Percentiles rank a stretch among this genome's conserved stretches.
Conservation (phyloP, 495 filamentous ascomycete species). For the Penicillium lividum region DNA sequence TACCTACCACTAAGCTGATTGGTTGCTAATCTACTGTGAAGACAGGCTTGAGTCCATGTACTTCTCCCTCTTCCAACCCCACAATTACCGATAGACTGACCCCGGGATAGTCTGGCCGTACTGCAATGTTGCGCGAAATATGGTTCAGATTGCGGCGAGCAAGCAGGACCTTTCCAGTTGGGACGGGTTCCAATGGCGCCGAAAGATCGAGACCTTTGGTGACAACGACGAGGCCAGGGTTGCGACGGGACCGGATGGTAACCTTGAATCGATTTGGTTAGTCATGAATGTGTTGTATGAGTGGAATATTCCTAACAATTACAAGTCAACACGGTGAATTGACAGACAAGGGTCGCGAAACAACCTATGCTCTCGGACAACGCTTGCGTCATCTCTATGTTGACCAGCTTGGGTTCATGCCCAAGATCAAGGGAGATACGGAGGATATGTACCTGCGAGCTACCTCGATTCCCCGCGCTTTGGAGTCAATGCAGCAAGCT, state of each 20-base stretch:
- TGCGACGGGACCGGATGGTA: conserved; percentile 62
- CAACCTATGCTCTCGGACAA: conserved; percentile 76
- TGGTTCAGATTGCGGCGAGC: conserved; percentile 69
- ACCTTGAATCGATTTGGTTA: conserved; percentile 75
- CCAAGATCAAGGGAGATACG: conserved; percentile 59
- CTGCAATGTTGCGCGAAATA: conserved; percentile 71
- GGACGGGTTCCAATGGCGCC: conserved; percentile 71
- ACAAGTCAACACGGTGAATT: conserved; percentile 76
- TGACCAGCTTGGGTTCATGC: conserved; percentile 84
- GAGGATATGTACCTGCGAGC: conserved; percentile 82
- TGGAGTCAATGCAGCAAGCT: conserved; percentile 86
- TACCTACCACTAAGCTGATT: neutral
- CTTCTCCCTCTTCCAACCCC: conserved; percentile 9
- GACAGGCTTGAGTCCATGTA: conserved; percentile 76
- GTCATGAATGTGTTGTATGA: conserved; percentile 1
- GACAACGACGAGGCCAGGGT: conserved; percentile 67
- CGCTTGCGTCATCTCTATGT: conserved; percentile 84
- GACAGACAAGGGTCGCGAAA: conserved; percentile 82
- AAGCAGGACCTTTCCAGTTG: conserved; percentile 58
- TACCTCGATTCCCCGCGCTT: conserved; percentile 79
- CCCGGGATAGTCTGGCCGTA: conserved; percentile 77
- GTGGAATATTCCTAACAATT: conserved; percentile 17
- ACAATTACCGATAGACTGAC: conserved; percentile 19
- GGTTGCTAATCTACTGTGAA: conserved; percentile 34
- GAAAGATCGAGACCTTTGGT: conserved; percentile 80